These are phyloP conservation scores for Stylosanthes scabra DNA, from an alignment of 331 rosid genomes.

Conservation along the genomic window DNA sequence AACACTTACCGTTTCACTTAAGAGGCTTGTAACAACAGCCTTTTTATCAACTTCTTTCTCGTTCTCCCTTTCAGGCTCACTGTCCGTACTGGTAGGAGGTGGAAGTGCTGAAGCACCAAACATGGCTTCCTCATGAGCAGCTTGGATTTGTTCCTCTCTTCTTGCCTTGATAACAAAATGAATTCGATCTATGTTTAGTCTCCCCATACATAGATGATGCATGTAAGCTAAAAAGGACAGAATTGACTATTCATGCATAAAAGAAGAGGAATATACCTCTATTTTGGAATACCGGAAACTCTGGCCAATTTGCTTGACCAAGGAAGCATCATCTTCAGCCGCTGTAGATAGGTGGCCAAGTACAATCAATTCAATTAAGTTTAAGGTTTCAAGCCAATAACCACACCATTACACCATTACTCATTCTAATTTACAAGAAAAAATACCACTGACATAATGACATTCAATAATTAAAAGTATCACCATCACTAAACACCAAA, in stretches of 20 bases:
- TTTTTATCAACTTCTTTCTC: conserved; percentile 52
- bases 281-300: conserved; percentile 91
- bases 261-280: conserved; percentile 54
- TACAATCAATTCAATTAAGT: conserved; percentile 29
- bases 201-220: conserved; percentile 18
- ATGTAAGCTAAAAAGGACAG: conserved; percentile 24
- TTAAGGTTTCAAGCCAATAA: conserved; percentile 34
- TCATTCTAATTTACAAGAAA: conserved; percentile 16
- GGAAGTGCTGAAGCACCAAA: conserved; percentile 65
- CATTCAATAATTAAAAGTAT: no score
- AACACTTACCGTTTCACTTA: conserved; percentile 76
- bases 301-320: conserved; percentile 84
- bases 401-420: conserved; percentile 8
- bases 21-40: conserved; percentile 60
- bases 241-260: background rate
- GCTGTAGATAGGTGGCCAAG: conserved; percentile 48
- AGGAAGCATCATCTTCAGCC: conserved; percentile 82
- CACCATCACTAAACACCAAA: no score
- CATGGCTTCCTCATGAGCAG: conserved; percentile 97
- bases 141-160: conserved; percentile 77
- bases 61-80: conserved; percentile 63
- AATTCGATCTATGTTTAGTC: conserved; percentile 28
- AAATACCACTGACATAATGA: conserved; percentile 19
- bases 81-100: conserved; percentile 49
- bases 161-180: conserved; percentile 54